These are phyloP conservation scores for Boletus rubescentipes DNA, from an alignment of 768 basidiomycete species.

Conservation along the genomic window DNA sequence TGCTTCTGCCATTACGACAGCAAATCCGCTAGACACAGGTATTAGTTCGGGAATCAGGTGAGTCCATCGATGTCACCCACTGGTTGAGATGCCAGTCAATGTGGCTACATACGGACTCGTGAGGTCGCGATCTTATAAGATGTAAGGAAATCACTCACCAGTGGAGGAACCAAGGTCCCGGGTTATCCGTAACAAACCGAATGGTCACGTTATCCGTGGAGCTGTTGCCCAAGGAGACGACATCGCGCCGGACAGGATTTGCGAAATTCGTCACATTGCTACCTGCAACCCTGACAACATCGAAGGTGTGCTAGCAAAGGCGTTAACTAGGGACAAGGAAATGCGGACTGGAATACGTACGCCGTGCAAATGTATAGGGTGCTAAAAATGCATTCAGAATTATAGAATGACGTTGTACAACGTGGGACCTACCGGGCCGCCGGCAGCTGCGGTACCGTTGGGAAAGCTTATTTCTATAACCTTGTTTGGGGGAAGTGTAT, in stretches of 20 bases:
- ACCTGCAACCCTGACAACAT: constrained; percentile 33
- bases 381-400: constrained; percentile 15
- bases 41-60: not conserved
- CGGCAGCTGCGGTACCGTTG: constrained; percentile 23
- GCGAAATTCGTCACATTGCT: constrained; percentile 30
- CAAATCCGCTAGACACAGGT: constrained; percentile 14
- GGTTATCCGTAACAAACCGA: constrained; percentile 62
- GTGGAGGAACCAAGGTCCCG: too few species aligned
- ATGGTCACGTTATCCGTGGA: constrained; percentile 49
- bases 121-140: not conserved
- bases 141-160: not conserved
- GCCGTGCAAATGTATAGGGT: constrained; percentile 42
- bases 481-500: too few species aligned
- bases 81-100: constrained; percentile 20
- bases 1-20: constrained; percentile 30
- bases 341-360: constrained; percentile 21
- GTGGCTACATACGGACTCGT: constrained; percentile 7
- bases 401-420: not conserved
- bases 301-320: constrained; percentile 32
- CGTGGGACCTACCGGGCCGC: constrained; percentile 31
- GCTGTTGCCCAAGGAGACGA: constrained; percentile 21
- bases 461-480: constrained; percentile 50
- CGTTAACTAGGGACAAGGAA: not conserved
- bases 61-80: constrained; percentile 1
- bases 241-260: constrained; percentile 37